Conservation (phyloP, 1,139 yeast genomes). For the Taphrina flavorubra region DNA sequence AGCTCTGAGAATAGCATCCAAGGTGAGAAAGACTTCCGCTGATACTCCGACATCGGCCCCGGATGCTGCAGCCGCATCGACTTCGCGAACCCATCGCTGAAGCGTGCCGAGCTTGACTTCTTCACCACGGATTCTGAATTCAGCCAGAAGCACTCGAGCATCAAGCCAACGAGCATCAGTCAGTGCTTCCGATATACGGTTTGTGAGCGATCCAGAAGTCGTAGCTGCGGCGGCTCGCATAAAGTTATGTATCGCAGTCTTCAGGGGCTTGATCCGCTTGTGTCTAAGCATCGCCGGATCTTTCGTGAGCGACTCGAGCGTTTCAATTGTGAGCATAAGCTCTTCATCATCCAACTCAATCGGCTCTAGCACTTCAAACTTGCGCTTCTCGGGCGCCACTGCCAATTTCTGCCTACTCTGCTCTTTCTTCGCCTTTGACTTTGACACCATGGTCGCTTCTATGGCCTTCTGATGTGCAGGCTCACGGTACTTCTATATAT, state of each 20-base stretch:
- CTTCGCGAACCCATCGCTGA: conserved; percentile 39
- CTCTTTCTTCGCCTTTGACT: conserved; percentile 18
- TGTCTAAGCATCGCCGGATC: conserved; percentile 13
- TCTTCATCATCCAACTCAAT: conserved; percentile 33
- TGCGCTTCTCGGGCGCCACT: conserved; percentile 14
- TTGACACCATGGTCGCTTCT: conserved; percentile 12
- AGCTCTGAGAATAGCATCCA: conserved; percentile 39
- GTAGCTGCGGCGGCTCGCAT: conserved; percentile 15
- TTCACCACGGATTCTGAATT: conserved; percentile 32
- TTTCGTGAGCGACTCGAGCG: conserved; percentile 27
- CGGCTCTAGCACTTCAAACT: background rate
- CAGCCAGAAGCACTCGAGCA: conserved; percentile 38
- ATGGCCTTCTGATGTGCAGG: too few relatives aligned
- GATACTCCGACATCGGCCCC: conserved; percentile 19
- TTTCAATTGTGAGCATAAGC: conserved; percentile 28
- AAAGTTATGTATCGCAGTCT: conserved; percentile 27
- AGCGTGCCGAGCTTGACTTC: conserved; percentile 34
- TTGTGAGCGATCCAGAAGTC: conserved; percentile 28
- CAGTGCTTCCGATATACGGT: conserved; percentile 34
- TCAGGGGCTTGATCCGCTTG: conserved; percentile 27
- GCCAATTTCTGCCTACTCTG: background rate
- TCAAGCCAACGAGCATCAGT: conserved; percentile 37
- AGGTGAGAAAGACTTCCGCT: conserved; percentile 23
- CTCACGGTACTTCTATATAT: too few relatives aligned
- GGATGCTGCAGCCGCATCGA: conserved; percentile 37